Conservation (phyloP, 345 rosid genomes). For the Eucalyptus sp. region DNA sequence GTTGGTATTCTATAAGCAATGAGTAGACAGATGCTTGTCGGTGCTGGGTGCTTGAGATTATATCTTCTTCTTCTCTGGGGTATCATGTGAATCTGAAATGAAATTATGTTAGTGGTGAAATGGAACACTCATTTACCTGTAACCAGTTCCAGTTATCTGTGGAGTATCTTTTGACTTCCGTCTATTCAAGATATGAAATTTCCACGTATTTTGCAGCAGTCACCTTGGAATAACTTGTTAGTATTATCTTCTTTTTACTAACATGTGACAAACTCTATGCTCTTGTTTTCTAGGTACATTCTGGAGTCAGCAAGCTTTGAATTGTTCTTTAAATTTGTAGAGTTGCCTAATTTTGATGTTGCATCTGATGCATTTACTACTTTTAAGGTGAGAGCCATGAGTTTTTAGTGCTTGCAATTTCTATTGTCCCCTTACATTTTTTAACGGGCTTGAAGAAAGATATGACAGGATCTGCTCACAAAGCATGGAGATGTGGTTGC, state of each 20-base stretch:
- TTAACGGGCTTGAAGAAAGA: background rate
- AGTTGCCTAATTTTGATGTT: slow-evolving; percentile 86
- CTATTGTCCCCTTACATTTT: background rate
- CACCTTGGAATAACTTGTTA: background rate
- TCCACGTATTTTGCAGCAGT: background rate
- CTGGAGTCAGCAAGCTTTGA: slow-evolving; percentile 90
- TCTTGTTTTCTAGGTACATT: slow-evolving; percentile 53
- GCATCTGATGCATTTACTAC: slow-evolving; percentile 98
- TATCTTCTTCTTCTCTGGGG: background rate
- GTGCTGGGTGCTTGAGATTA: background rate
- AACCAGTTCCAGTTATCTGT: background rate
- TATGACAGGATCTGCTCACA: slow-evolving; percentile 78
- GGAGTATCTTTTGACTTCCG: background rate
- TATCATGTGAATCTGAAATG: background rate
- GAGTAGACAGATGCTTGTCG: background rate
- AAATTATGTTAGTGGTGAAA: background rate
- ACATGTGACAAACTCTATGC: background rate
- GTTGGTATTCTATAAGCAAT: background rate
- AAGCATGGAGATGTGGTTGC: slow-evolving; percentile 71
- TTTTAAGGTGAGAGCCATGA: slow-evolving; percentile 61
- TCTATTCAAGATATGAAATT: background rate
- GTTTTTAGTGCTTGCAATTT: background rate
- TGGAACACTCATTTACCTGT: background rate
- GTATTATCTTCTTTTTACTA: background rate
- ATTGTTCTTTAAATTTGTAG: slow-evolving; percentile 94